These are phyloP conservation scores for Pestalotiopsis sp. DNA, from an alignment of 2,329 filamentous ascomycete genomes.

Conservation along the genomic window DNA sequence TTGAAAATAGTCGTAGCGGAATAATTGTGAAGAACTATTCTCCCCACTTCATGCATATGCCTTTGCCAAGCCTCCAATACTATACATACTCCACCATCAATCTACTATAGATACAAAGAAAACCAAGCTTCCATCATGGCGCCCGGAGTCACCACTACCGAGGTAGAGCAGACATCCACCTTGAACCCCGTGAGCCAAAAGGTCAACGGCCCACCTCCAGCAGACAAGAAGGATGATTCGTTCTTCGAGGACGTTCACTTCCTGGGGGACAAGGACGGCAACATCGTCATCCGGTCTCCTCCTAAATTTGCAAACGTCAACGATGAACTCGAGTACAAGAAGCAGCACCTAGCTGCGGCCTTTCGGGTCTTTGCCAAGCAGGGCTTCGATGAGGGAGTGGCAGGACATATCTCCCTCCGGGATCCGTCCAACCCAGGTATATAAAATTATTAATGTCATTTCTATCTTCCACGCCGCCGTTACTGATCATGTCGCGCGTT, in stretches of 20 bases:
- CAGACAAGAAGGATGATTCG: background rate
- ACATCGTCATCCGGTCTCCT: conserved; percentile 1
- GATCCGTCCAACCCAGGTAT: conserved; percentile 8
- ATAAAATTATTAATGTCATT: background rate
- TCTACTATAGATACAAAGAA: background rate
- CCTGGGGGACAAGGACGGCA: conserved; percentile 9
- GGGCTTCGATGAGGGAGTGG: conserved; percentile 11
- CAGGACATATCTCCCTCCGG: conserved; percentile 10
- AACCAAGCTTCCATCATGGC: background rate
- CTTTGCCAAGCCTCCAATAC: no score
- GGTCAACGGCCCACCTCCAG: background rate
- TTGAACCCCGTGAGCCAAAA: background rate
- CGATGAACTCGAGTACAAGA: conserved; percentile 10
- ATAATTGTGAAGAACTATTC: background rate
- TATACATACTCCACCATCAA: no score
- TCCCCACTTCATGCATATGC: no score
- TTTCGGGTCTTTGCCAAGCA: conserved; percentile 11
- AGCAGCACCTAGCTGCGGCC: conserved; percentile 8
- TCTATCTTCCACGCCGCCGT: background rate
- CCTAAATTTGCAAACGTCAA: background rate
- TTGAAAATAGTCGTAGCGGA: background rate
- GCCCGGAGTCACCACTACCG: background rate
- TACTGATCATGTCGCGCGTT: background rate
- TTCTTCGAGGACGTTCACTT: conserved; percentile 10
- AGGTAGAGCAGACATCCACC: background rate